phyloP scores from a whole-genome alignment of 1,139 yeast genomes.

The Suhomyces panamericanus region DNA sequence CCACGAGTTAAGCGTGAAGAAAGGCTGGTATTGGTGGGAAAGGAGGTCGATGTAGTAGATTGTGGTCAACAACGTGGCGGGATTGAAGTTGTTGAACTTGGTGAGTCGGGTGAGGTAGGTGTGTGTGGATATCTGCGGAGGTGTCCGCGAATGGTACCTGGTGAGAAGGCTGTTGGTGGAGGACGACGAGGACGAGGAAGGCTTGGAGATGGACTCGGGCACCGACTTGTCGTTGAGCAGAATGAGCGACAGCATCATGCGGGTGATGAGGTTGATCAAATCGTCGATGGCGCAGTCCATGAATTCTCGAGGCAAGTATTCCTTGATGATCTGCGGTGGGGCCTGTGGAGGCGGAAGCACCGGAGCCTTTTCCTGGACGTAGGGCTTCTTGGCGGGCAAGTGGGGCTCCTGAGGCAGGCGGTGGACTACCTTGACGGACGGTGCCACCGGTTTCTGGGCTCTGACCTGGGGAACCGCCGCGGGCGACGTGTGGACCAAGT shows the following conservation, averaged over 20 bases:
- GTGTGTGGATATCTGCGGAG: slow-evolving; percentile 80
- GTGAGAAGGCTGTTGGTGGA: slow-evolving; percentile 51
- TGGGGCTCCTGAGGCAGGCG: slow-evolving; percentile 1
- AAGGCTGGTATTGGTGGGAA: slow-evolving; percentile 70
- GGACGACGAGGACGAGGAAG: slow-evolving; percentile 18
- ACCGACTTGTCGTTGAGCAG: slow-evolving; percentile 62
- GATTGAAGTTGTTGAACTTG: slow-evolving; percentile 81
- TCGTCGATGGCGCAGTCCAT: slow-evolving; percentile 70
- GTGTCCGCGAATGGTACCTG: slow-evolving; percentile 88
- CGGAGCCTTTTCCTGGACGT: slow-evolving; percentile 2
- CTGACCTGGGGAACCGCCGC: slow-evolving; percentile 5
- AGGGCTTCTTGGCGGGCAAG: slow-evolving; percentile 1
- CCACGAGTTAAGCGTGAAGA: slow-evolving; percentile 81
- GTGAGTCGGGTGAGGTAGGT: slow-evolving; percentile 77
- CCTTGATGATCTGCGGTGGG: slow-evolving; percentile 8
- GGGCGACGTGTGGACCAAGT: slow-evolving; percentile 18
- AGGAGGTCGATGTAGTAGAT: slow-evolving; percentile 87
- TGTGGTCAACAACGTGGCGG: slow-evolving; percentile 75
- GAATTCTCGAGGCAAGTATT: slow-evolving; percentile 54
- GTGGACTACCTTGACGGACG: slow-evolving; percentile 1
- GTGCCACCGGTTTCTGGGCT: slow-evolving; percentile 1
- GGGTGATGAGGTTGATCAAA: slow-evolving; percentile 65
- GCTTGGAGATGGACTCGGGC: slow-evolving; percentile 35
- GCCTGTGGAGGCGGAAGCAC: slow-evolving; percentile 1
- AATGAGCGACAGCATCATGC: slow-evolving; percentile 78